Conservation (phyloP, 176 grass and related monocot genomes). For the Musa schizocarpa region DNA sequence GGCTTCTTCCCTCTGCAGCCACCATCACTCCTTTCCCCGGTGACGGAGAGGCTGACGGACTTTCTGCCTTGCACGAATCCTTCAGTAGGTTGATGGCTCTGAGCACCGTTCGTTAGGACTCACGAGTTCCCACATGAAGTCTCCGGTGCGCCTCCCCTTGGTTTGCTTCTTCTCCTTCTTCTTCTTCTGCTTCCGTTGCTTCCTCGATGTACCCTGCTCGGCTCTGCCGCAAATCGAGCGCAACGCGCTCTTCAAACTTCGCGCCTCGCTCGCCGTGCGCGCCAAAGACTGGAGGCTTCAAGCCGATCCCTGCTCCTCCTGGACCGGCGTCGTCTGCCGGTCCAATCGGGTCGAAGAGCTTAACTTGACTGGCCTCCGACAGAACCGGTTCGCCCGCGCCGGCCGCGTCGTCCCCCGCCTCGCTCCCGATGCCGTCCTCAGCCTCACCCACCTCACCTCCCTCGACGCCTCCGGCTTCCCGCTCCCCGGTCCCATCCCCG, state of each 20-base stretch:
- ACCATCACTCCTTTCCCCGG: too few species aligned
- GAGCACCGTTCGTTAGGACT: too few species aligned
- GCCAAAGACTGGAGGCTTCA: not conserved
- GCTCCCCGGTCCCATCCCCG: conserved; percentile 7
- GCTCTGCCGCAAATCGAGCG: not conserved
- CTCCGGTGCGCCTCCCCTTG: not conserved
- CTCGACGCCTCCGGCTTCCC: conserved; percentile 9
- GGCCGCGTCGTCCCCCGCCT: not conserved
- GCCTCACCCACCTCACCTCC: not conserved
- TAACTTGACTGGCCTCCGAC: not conserved
- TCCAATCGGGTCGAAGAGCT: not conserved
- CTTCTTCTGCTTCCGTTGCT: not conserved
- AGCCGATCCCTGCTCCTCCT: not conserved
- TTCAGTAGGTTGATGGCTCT: too few species aligned
- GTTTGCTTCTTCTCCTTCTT: not conserved
- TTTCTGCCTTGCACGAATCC: too few species aligned
- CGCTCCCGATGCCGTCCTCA: not conserved
- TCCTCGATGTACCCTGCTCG: too few species aligned
- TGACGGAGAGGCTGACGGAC: too few species aligned
- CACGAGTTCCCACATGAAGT: not conserved
- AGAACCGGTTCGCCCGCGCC: not conserved
- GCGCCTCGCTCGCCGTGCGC: conserved; percentile 12
- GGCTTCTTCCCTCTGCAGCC: too few species aligned
- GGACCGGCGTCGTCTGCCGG: not conserved
- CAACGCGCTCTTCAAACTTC: not conserved